Conservation (phyloP, 2,329 filamentous ascomycete species). For the Plectosphaerella plurivora region DNA sequence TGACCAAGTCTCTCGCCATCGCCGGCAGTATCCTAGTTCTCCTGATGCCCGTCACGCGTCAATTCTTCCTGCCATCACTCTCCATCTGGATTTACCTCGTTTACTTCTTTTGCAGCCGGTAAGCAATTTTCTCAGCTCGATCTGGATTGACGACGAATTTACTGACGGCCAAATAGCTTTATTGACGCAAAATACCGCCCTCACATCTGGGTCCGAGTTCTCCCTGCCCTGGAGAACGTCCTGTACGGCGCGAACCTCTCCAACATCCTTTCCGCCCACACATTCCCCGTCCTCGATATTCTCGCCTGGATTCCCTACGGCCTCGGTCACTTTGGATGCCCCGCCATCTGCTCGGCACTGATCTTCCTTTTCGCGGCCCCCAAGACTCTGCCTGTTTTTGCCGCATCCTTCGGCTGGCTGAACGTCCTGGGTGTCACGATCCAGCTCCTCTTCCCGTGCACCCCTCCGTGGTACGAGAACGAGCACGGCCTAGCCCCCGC, state of each 20-base stretch:
- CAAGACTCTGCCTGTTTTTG: slow-evolving; percentile 78
- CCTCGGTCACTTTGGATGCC: slow-evolving; percentile 82
- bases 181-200: slow-evolving; percentile 85
- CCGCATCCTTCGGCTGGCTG: slow-evolving; percentile 87
- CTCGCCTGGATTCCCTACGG: slow-evolving; percentile 94
- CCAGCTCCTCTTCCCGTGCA: slow-evolving; percentile 88
- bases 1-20: slow-evolving; percentile 71
- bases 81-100: slow-evolving; percentile 83
- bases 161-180: slow-evolving; percentile 53
- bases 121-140: slow-evolving; percentile 33
- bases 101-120: slow-evolving; percentile 92
- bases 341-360: slow-evolving; percentile 69
- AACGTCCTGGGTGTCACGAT: slow-evolving; percentile 83
- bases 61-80: slow-evolving; percentile 86
- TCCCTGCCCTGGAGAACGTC: slow-evolving; percentile 93
- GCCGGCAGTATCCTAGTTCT: slow-evolving; percentile 65
- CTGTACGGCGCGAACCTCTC: slow-evolving; percentile 93
- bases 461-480: slow-evolving; percentile 96
- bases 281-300: slow-evolving; percentile 76
- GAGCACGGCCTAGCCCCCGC: slow-evolving; percentile 85
- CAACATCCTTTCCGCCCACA: slow-evolving; percentile 90
- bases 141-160: background rate
- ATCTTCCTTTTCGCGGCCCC: slow-evolving; percentile 90
- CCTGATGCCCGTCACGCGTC: slow-evolving; percentile 77
- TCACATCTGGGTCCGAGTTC: slow-evolving; percentile 90